Conservation (phyloP, 257 asterid species). For the Solanum chaucha region DNA sequence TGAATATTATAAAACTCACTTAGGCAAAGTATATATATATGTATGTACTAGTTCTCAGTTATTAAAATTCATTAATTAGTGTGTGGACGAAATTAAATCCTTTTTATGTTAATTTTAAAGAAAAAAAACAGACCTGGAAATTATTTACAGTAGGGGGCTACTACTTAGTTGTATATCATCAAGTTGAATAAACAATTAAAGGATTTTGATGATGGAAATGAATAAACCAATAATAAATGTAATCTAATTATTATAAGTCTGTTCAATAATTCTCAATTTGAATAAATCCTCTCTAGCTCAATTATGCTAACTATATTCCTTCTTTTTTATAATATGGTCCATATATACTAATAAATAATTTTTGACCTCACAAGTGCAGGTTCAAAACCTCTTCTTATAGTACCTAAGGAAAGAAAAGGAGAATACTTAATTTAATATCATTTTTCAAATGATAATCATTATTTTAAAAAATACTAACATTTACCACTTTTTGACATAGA, state of each 20-base stretch:
- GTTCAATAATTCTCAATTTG: neutral
- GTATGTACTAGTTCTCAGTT: neutral
- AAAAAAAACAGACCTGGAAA: neutral
- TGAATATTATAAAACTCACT: neutral
- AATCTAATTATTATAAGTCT: neutral
- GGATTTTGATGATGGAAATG: neutral
- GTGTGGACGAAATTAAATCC: neutral
- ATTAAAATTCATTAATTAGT: neutral
- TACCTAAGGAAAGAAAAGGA: neutral
- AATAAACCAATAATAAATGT: neutral
- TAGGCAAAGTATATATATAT: neutral
- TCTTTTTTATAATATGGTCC: neutral
- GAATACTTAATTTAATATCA: neutral
- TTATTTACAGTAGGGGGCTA: neutral
- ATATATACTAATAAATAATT: neutral
- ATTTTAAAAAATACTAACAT: neutral
- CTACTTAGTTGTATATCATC: neutral
- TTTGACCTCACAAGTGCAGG: neutral
- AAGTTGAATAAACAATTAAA: neutral
- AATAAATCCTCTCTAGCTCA: neutral
- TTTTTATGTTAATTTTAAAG: neutral
- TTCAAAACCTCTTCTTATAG: neutral
- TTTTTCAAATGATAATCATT: too few relatives aligned
- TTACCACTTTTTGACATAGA: neutral
- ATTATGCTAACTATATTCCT: neutral